Conservation (phyloP, 2,329 filamentous ascomycete genomes). For the Exophiala sideris region DNA sequence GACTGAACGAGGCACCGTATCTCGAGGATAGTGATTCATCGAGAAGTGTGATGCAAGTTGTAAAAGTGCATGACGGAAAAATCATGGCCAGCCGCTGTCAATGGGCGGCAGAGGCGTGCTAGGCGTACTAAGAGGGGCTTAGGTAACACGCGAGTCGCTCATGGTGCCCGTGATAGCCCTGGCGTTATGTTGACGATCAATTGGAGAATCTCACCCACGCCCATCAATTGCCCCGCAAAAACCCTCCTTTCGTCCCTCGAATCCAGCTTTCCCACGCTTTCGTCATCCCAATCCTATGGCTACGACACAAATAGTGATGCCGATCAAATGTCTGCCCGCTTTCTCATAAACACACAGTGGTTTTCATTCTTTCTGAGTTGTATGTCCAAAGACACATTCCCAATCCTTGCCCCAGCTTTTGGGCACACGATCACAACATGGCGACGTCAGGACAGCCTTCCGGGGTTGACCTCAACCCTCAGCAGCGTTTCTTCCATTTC, state of each 20-base stretch:
- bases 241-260: background rate
- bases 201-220: background rate
- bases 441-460: slow-evolving; percentile 4
- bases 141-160: too few relatives aligned
- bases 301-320: too few relatives aligned
- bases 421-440: slow-evolving; percentile 1
- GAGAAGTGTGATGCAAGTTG: too few relatives aligned
- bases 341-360: background rate
- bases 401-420: background rate
- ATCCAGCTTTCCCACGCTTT: too few relatives aligned
- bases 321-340: background rate
- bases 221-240: slow-evolving; percentile 1
- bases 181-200: background rate
- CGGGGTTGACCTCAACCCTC: slow-evolving; percentile 42
- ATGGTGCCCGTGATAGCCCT: background rate
- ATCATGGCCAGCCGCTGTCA: too few relatives aligned
- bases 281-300: too few relatives aligned
- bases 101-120: too few relatives aligned
- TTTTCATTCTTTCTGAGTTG: background rate
- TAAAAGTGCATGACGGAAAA: too few relatives aligned
- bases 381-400: background rate
- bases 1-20: too few relatives aligned
- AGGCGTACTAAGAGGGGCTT: too few relatives aligned
- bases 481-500: slow-evolving; percentile 79
- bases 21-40: too few relatives aligned